A percentile compares a stretch with the other conserved stretches of the same genome.
phyloP scores from a whole-genome alignment of 805 yeast species.

The Cyberlindnera galapagoensis region DNA sequence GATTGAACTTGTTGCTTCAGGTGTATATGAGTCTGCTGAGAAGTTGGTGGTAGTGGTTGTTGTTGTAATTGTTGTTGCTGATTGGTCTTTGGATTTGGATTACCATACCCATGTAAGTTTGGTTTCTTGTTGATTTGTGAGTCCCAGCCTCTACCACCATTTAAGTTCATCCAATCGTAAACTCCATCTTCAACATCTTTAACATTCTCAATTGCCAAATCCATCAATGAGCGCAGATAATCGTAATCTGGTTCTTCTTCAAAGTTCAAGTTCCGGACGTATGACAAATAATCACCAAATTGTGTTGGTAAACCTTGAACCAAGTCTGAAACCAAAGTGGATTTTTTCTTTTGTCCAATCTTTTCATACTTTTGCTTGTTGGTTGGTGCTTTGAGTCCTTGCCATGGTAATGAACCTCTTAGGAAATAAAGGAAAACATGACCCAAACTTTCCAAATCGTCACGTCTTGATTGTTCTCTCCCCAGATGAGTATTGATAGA shows the following conservation, averaged over 20 bases:
- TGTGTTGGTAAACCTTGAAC: conserved; percentile 73
- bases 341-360: conserved; percentile 92
- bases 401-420: conserved; percentile 97
- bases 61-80: conserved; percentile 1
- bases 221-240: conserved; percentile 69
- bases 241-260: conserved; percentile 95
- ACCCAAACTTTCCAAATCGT: conserved; percentile 93
- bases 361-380: conserved; percentile 97
- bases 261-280: conserved; percentile 82
- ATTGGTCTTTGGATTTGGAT: conserved; percentile 62
- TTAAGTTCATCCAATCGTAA: conserved; percentile 97
- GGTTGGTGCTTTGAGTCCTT: conserved; percentile 96
- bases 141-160: conserved; percentile 97
- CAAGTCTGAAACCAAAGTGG: conserved; percentile 78
- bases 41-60: conserved; percentile 2
- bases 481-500: conserved; percentile 96
- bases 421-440: conserved; percentile 94
- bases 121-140: conserved; percentile 83
- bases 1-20: conserved; percentile 24
- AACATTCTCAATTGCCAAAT: conserved; percentile 67
- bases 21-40: conserved; percentile 4
- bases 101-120: conserved; percentile 92
- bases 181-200: conserved; percentile 77
- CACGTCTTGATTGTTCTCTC: conserved; percentile 93
- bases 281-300: conserved; percentile 84